Conservation (phyloP, 2,329 filamentous ascomycete genomes). For the Exutisphaerella laricina region DNA sequence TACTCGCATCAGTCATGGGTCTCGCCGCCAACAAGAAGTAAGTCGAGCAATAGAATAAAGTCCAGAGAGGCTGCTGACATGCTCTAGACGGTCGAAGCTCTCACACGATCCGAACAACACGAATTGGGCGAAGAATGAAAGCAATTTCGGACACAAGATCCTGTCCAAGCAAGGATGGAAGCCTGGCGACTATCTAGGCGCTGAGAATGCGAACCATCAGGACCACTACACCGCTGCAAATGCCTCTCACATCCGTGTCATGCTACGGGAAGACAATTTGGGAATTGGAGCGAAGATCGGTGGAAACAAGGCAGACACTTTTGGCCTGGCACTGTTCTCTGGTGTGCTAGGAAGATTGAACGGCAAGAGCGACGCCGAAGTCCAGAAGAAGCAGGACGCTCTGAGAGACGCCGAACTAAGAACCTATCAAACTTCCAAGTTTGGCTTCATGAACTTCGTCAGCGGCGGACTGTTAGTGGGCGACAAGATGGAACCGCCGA, state of each 20-base stretch:
- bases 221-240: constrained; percentile 73
- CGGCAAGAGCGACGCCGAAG: constrained; percentile 69
- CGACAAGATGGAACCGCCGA: constrained; percentile 46
- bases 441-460: constrained; percentile 79
- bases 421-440: constrained; percentile 68
- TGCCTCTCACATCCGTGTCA: constrained; percentile 76
- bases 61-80: background rate
- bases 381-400: constrained; percentile 64
- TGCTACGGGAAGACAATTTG: constrained; percentile 83
- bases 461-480: constrained; percentile 69
- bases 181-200: constrained; percentile 76
- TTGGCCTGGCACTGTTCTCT: constrained; percentile 80
- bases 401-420: constrained; percentile 66
- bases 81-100: constrained; percentile 54
- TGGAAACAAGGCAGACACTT: constrained; percentile 63
- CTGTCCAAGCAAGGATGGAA: constrained; percentile 86
- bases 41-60: too few species aligned
- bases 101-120: constrained; percentile 94
- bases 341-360: constrained; percentile 83
- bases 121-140: constrained; percentile 77
- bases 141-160: constrained; percentile 82
- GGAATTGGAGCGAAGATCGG: constrained; percentile 79
- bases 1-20: constrained; percentile 4
- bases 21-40: constrained; percentile 10
- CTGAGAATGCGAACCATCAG: constrained; percentile 67